Base-by-base conservation (phyloP, 148 eudicot species). In the Heliamphora exappendiculata region DNA sequence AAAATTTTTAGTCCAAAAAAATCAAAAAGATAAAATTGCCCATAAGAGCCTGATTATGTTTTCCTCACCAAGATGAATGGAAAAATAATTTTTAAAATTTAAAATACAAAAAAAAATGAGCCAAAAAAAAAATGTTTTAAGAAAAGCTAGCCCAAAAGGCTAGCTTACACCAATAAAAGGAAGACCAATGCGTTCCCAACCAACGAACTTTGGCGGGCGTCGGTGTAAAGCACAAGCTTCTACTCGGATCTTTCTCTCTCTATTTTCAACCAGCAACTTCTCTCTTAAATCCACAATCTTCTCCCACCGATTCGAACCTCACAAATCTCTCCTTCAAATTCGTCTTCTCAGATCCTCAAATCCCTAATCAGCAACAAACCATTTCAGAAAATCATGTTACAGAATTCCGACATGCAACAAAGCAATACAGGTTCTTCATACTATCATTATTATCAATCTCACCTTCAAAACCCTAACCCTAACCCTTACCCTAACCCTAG, bases 391-490 rank as follows among this genome's bases (percentile, higher is more conserved):
- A 67, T 41, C 49, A 17, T 14, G 5, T 39, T 2, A 42, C 69
- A 37, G 16, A 51, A 51, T 14, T 11, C 36, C 26, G 51, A 76
- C 0, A 85, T 85, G 85, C 81, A 85, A 0, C 87, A 83, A 78
- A 74, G 82, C 45, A 82, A 83, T 58, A 33, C 79, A 0, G 36
- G 72, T 45, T 75, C 82, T 81, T 65, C 86, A 2, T 85, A 80
- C 74, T 82, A 86, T 75, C 87, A 83, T 42, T 82, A 79, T 44
- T 75, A 80, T 53, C 89, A 86, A 73, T 72, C 83, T 7, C 84
- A 75, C 70, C 57, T 78, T 9, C 84, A 80, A 74, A 86, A 78
- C 84, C 90, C 87, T 64, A 89, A 71, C 76, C 86, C 85, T 68
- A 80, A 29, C 80, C 74, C 87, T 49, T 78, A 22, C 67, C 82